phyloP scores from a whole-genome alignment of 2,329 filamentous ascomycete genomes.

The Colletotrichum theobromicola region DNA sequence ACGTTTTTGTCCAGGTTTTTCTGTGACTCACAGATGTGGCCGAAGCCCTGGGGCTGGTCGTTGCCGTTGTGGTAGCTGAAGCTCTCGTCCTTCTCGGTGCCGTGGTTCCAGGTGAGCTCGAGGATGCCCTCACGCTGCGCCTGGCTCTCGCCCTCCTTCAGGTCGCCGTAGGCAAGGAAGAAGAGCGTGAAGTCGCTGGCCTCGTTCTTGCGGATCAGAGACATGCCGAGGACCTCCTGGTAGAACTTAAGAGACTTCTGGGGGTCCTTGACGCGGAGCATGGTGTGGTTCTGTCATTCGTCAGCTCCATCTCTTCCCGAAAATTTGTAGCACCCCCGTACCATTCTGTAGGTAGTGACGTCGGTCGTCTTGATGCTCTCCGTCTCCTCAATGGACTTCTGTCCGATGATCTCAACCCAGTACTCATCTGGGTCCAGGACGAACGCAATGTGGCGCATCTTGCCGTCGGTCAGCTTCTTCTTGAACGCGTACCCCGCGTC shows the following conservation, averaged over 20 bases:
- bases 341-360: constrained; percentile 74
- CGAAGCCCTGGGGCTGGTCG: constrained; percentile 88
- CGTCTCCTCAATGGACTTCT: constrained; percentile 74
- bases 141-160: constrained; percentile 57
- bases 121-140: constrained; percentile 81
- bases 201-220: constrained; percentile 75
- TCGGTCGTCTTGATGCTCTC: constrained; percentile 77
- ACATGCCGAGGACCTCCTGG: constrained; percentile 89
- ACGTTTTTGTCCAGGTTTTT: neutral
- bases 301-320: neutral
- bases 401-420: constrained; percentile 84
- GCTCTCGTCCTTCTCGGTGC: constrained; percentile 82
- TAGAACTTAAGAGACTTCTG: constrained; percentile 80
- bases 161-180: constrained; percentile 79
- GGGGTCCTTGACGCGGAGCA: constrained; percentile 90
- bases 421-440: constrained; percentile 87
- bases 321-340: constrained; percentile 28
- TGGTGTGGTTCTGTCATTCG: constrained; percentile 75
- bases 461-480: constrained; percentile 90
- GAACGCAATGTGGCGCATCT: constrained; percentile 89
- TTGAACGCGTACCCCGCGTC: constrained; percentile 92
- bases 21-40: constrained; percentile 76
- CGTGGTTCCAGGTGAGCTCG: constrained; percentile 86
- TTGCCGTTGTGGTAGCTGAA: constrained; percentile 96
- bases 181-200: constrained; percentile 85